phyloP scores from a whole-genome alignment of 176 grass and related monocot species.

The Avena insularis region DNA sequence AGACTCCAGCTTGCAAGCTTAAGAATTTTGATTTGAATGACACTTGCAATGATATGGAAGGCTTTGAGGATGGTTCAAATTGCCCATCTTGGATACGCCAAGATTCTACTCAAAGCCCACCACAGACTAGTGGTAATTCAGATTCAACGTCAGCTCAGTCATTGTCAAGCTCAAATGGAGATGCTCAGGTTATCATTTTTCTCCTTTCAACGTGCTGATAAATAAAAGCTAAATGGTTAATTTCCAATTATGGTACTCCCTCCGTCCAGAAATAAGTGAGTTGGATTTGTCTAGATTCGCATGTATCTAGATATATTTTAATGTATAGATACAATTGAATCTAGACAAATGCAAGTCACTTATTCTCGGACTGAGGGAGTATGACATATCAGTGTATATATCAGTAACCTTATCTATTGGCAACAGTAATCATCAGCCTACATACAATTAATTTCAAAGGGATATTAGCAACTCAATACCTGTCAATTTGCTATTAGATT shows the following conservation, averaged over 20 bases:
- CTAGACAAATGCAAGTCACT: too few species aligned
- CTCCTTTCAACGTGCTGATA: slow-evolving; percentile 27
- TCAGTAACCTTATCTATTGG: slow-evolving; percentile 18
- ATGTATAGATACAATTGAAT: too few species aligned
- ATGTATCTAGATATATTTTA: too few species aligned
- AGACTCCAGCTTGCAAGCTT: slow-evolving; percentile 55
- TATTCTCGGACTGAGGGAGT: neutral
- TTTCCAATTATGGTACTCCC: neutral
- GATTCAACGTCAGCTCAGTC: slow-evolving; percentile 90
- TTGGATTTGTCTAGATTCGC: too few species aligned
- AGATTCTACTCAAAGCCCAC: slow-evolving; percentile 74
- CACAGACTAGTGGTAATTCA: slow-evolving; percentile 82
- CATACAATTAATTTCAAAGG: neutral
- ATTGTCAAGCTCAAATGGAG: slow-evolving; percentile 91
- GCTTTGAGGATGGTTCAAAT: slow-evolving; percentile 69
- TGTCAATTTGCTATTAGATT: slow-evolving; percentile 7
- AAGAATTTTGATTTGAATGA: slow-evolving; percentile 99
- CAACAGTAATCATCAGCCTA: neutral
- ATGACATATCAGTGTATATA: neutral
- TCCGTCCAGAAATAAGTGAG: too few species aligned
- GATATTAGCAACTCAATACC: neutral
- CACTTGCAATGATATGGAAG: slow-evolving; percentile 70
- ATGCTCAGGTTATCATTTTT: slow-evolving; percentile 66
- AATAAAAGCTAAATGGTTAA: slow-evolving; percentile 7
- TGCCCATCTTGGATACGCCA: slow-evolving; percentile 75